Base-by-base conservation (phyloP, 176 grass and related monocot genomes). In the Musa itinerans region DNA sequence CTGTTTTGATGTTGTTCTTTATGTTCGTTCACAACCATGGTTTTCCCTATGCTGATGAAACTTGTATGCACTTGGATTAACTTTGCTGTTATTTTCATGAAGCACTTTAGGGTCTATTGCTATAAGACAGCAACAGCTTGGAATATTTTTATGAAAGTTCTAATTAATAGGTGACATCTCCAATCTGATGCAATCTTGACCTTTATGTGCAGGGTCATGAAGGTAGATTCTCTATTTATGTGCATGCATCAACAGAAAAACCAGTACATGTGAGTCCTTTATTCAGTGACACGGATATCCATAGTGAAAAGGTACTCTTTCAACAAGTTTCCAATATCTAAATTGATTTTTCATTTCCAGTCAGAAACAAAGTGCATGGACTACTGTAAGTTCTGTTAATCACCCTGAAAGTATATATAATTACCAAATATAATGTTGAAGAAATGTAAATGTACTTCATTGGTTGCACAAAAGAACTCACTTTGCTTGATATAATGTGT, bases 191-290 rank as follows among this genome's bases (percentile, higher is more conserved):
- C 57, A 23, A 76, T 77, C 21, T 25, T 63, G 76, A 63, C 20
- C 25, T 83, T 11, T 77, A 71, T 57, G 54, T 78, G 53, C 79
- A 99, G 96, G 96, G 96, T 1, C 91, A 99, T 86, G 96, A 99
- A 92, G 96, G 74, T 79, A 84, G 91, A 85, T 99, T 89, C 79
- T 92, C 91, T 72, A 83, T 99, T 76, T 99, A 99, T 20, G 81
- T 95, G 48, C 96, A 99, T 84, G 91, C 96, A 68, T 99, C 96
- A 86, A 85, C 84, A 78, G 86, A 94, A 63, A 91, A 71, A 66
- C 52, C 88, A 6, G 81, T 79, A 78, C 96, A 99, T 83, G 64
- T 76, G 55, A 93, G 89, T 75, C 73, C 88, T 27, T 77, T 95
- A 89, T 99, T 99, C 24, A 50, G 74, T 79, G 91, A 83, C 76